phyloP scores from a whole-genome alignment of 2,329 filamentous ascomycete species.

The Hypoxylon sp. region DNA sequence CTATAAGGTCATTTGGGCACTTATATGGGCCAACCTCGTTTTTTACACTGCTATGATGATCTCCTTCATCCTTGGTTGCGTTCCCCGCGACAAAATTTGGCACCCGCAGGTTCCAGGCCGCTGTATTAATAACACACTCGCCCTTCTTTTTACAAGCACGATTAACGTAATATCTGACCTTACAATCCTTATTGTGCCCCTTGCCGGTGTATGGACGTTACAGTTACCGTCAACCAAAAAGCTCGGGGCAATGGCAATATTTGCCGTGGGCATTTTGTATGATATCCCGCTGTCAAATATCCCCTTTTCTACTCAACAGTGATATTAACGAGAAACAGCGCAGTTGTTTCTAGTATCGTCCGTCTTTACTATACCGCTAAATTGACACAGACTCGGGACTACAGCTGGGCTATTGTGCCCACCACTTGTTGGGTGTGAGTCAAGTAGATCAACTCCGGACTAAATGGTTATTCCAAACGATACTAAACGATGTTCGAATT shows the following conservation, averaged over 20 bases:
- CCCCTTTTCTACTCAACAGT: background rate
- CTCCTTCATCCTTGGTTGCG: too few relatives aligned
- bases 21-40: too few relatives aligned
- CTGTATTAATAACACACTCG: background rate
- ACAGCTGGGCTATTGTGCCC: background rate
- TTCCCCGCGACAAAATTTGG: too few relatives aligned
- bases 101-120: too few relatives aligned
- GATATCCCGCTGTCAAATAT: background rate
- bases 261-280: background rate
- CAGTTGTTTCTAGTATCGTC: background rate
- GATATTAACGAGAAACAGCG: background rate
- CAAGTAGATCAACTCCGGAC: background rate
- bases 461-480: background rate
- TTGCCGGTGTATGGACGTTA: background rate
- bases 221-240: background rate
- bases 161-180: background rate
- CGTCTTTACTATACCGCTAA: background rate
- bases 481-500: background rate
- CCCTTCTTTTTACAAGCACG: background rate
- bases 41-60: too few relatives aligned
- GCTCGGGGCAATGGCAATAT: background rate
- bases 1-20: too few relatives aligned
- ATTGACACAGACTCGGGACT: background rate
- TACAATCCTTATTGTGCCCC: background rate
- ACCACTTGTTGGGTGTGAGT: background rate